These are phyloP conservation scores for Avena atlantica DNA, from an alignment of 176 grass and related monocot genomes.

Conservation along the genomic window DNA sequence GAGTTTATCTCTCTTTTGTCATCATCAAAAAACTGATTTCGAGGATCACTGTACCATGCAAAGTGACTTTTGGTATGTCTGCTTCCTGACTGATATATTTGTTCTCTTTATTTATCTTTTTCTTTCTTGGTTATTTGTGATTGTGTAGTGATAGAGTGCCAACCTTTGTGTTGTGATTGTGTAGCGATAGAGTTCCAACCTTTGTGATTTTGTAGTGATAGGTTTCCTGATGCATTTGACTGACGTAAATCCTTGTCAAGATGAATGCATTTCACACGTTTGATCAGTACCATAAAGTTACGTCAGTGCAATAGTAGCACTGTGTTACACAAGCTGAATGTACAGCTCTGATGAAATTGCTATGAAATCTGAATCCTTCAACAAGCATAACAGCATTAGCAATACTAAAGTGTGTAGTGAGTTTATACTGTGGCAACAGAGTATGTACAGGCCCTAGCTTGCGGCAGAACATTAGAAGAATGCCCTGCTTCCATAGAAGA, in stretches of 20 bases:
- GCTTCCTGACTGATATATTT: slow-evolving; percentile 1
- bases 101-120: background rate
- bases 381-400: slow-evolving; percentile 27
- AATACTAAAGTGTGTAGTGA: slow-evolving; percentile 30
- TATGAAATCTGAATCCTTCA: slow-evolving; percentile 12
- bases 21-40: background rate
- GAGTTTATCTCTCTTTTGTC: background rate
- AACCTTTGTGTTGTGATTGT: background rate
- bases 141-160: background rate
- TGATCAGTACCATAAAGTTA: background rate
- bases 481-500: slow-evolving; percentile 97
- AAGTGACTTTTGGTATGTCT: slow-evolving; percentile 3
- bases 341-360: slow-evolving; percentile 37
- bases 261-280: background rate
- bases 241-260: background rate
- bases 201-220: background rate
- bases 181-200: background rate
- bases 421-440: slow-evolving; percentile 22
- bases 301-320: background rate
- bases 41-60: background rate
- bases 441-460: slow-evolving; percentile 19
- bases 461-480: slow-evolving; percentile 69
- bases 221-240: background rate
- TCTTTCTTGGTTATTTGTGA: background rate
- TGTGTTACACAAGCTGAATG: slow-evolving; percentile 10